Evolutionary conservation across 2,329 filamentous ascomycete species (phyloP).

Genomic region (Daldinia eschscholtzii): DNA sequence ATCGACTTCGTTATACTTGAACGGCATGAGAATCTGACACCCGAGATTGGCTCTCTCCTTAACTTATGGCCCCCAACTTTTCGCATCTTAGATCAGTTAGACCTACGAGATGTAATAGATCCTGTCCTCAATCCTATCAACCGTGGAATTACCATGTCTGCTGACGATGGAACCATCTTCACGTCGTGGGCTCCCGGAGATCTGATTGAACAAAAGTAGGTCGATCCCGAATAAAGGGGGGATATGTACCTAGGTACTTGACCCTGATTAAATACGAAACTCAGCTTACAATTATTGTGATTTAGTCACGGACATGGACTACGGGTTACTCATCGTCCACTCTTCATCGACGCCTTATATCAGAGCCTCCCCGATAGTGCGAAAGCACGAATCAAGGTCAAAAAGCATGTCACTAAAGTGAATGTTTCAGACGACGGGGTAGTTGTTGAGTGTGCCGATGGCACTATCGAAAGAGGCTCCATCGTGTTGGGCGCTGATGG

Average conservation of each 20-base stretch:
- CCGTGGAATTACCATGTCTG: constrained; percentile 29
- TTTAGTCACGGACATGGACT: constrained; percentile 47
- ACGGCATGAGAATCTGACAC: constrained; percentile 41
- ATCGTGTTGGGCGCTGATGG: constrained; percentile 60
- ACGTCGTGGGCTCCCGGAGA: constrained; percentile 7
- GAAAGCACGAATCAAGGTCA: constrained; percentile 40
- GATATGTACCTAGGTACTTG: neutral
- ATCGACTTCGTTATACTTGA: constrained; percentile 52
- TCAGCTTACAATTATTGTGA: constrained; percentile 3
- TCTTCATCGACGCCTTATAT: constrained; percentile 44
- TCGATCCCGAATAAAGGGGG: neutral
- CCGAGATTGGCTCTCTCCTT: constrained; percentile 44
- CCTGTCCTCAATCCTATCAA: constrained; percentile 30
- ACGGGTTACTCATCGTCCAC: constrained; percentile 43
- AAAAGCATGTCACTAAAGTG: constrained; percentile 49
- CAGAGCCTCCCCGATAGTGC: constrained; percentile 38
- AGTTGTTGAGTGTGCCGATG: constrained; percentile 53
- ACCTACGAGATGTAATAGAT: constrained; percentile 32
- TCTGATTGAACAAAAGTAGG: constrained; percentile 38
- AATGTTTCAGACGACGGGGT: constrained; percentile 45
- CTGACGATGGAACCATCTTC: constrained; percentile 32
- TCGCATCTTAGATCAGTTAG: constrained; percentile 50
- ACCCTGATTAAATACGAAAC: neutral
- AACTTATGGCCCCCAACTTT: constrained; percentile 47
- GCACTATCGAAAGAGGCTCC: constrained; percentile 52